Conservation (phyloP, 2,329 filamentous ascomycete species). For the Zarea fungicola region DNA sequence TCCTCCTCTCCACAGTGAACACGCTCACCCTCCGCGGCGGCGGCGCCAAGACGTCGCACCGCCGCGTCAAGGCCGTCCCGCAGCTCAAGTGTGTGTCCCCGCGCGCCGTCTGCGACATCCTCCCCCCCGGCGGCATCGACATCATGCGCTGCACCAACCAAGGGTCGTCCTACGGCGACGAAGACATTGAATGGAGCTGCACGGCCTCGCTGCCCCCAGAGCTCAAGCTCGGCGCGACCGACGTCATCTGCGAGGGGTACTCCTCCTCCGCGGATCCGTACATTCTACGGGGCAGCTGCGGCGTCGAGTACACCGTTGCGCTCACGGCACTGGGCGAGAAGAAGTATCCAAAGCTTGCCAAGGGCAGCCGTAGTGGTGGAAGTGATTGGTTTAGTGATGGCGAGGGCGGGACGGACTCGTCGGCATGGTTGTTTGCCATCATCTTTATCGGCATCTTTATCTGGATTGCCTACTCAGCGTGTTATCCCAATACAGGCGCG, state of each 20-base stretch:
- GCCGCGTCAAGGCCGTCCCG: conserved; percentile 70
- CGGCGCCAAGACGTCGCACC: conserved; percentile 61
- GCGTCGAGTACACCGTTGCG: conserved; percentile 78
- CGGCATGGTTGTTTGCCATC: conserved; percentile 50
- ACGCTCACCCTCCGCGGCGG: conserved; percentile 70
- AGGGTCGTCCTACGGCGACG: conserved; percentile 69
- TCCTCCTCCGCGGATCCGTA: conserved; percentile 69
- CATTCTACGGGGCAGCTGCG: conserved; percentile 87
- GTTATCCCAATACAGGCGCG: conserved; percentile 21
- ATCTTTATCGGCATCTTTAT: conserved; percentile 55
- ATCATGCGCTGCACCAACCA: conserved; percentile 86
- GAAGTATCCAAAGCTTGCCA: conserved; percentile 56
- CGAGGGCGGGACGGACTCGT: conserved; percentile 27
- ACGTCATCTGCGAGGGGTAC: conserved; percentile 92
- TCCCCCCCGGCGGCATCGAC: conserved; percentile 71
- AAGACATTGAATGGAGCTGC: conserved; percentile 92
- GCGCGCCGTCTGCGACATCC: conserved; percentile 58
- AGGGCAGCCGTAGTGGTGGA: conserved; percentile 31
- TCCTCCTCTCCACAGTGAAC: conserved; percentile 60
- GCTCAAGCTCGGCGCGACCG: conserved; percentile 72
- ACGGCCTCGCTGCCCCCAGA: conserved; percentile 56
- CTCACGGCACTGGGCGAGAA: conserved; percentile 72
- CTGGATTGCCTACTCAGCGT: conserved; percentile 59
- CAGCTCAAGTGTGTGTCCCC: conserved; percentile 74
- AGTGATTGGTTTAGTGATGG: conserved; percentile 30